Evolutionary conservation across 495 filamentous ascomycete genomes (phyloP), one percentile per base, ranked within the genome.

Genomic region (Hyaloscypha finlandica): DNA sequence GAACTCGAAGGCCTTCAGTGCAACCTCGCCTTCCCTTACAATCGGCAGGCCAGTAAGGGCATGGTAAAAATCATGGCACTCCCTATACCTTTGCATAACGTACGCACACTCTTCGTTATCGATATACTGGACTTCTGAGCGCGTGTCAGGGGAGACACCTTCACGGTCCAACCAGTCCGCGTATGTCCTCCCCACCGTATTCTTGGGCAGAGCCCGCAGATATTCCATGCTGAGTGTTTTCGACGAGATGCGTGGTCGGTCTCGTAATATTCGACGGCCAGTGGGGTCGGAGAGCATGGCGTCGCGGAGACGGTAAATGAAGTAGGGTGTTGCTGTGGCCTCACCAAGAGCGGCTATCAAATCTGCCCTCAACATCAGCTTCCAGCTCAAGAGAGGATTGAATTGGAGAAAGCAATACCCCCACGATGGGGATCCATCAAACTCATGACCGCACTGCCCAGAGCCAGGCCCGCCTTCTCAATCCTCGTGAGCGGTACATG

Each of bases 51-150:
- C 95, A 14, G 93, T 97, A 39, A 99, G 80, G 0, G 96, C 95
- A 78, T 99, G 95, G 81, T 96, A 98, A 83, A 99, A 98, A 75
- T 99, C 95, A 77, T 99, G 95, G 72, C 91, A 95, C 78, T 99
- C 96, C 57, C 95, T 88, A 78, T 99, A 99, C 33, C 95, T 88
- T 84, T 98, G 95, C 92, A 99, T 97, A 4, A 98, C 95, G 77
- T 98, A 99, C 22, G 95, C 95, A 75, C 92, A 96, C 75, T 98
- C 95, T 61, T 88, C 88, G 74, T 97, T 90, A 75, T 97, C 94
- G 62, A 99, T 93, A 77, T 96, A 97, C 53, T 89, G 84, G 30
- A 99, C 95, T 20, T 74, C 70, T 42, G 86, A 80, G 11, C 96
- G 87, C 31, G 96, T 97, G 77, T 98, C 96, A 0, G 95, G 94